phyloP scores from a whole-genome alignment of 1,139 yeast genomes.

The Yamadazyma pseudoaaseri region DNA sequence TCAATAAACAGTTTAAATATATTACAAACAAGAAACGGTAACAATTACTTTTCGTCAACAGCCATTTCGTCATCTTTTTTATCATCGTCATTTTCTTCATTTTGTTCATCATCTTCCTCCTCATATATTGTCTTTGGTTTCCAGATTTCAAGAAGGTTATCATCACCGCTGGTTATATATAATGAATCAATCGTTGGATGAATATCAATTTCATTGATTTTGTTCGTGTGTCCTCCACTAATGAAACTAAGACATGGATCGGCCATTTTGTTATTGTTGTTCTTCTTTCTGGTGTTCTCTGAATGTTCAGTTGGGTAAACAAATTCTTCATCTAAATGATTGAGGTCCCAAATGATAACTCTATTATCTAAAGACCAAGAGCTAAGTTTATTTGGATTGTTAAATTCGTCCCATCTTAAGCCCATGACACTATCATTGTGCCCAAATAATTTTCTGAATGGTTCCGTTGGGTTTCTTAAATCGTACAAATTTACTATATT shows the following conservation, averaged over 20 bases:
- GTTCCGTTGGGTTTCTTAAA: constrained; percentile 44
- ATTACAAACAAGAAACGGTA: constrained; percentile 1
- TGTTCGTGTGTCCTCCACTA: constrained; percentile 60
- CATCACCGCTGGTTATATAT: constrained; percentile 51
- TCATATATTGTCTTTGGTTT: constrained; percentile 44
- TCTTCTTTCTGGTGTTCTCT: constrained; percentile 18
- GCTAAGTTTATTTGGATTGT: constrained; percentile 35
- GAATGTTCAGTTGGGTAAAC: constrained; percentile 28
- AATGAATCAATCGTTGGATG: constrained; percentile 46
- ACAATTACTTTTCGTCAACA: constrained; percentile 10
- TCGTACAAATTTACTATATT: constrained; percentile 51
- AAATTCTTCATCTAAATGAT: constrained; percentile 44
- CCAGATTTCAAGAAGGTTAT: constrained; percentile 53
- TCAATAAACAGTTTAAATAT: not conserved
- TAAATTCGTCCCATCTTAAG: constrained; percentile 33
- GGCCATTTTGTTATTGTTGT: constrained; percentile 30
- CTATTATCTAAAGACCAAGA: constrained; percentile 54
- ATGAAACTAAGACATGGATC: constrained; percentile 63
- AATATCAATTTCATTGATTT: constrained; percentile 49
- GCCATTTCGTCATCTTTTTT: constrained; percentile 22
- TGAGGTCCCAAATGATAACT: constrained; percentile 51
- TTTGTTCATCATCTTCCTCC: constrained; percentile 44
- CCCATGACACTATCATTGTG: constrained; percentile 46
- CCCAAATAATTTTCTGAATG: constrained; percentile 50
- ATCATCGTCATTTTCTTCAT: constrained; percentile 25